These are phyloP conservation scores for Aureobasidium pullulans DNA, from an alignment of 2,329 filamentous ascomycete genomes.

Conservation along the genomic window DNA sequence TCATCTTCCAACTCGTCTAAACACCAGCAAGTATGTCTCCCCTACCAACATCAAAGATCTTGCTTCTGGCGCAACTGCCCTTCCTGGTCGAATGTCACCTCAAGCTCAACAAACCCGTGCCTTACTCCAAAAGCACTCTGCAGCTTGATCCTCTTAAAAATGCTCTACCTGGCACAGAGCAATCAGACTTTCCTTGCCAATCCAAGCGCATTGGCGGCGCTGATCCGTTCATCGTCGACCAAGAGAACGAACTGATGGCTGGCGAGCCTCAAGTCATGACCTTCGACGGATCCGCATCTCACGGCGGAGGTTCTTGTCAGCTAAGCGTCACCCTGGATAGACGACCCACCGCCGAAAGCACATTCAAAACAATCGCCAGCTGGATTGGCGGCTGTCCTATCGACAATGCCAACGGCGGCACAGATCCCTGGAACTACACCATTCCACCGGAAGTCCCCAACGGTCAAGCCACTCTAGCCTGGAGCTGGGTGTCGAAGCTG, in stretches of 20 bases:
- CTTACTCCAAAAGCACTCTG: constrained; percentile 48
- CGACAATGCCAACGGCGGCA: constrained; percentile 43
- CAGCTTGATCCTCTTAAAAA: constrained; percentile 58
- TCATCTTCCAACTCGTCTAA: not conserved
- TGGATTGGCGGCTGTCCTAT: constrained; percentile 77
- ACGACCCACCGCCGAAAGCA: constrained; percentile 54
- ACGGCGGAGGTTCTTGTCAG: constrained; percentile 94
- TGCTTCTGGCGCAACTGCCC: constrained; percentile 7
- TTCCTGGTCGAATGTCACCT: constrained; percentile 61
- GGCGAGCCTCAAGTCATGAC: constrained; percentile 35
- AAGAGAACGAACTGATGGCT: constrained; percentile 36
- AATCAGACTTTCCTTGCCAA: constrained; percentile 70
- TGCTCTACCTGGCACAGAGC: constrained; percentile 36
- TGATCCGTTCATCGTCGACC: constrained; percentile 59
- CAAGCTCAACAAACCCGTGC: constrained; percentile 60
- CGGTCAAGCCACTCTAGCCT: constrained; percentile 75
- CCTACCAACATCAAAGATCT: not conserved
- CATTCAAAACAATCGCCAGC: constrained; percentile 85
- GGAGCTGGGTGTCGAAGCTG: constrained; percentile 90
- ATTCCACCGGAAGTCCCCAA: constrained; percentile 65
- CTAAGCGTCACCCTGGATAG: constrained; percentile 78
- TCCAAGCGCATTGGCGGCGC: constrained; percentile 31
- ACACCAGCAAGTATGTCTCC: not conserved
- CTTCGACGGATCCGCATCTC: constrained; percentile 67
- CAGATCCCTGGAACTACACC: constrained; percentile 53